Percentiles rank a stretch among this genome's conserved stretches.
These are phyloP conservation scores for Tothia fuscella DNA, from an alignment of 2,329 filamentous ascomycete genomes.

Conservation along the genomic window DNA sequence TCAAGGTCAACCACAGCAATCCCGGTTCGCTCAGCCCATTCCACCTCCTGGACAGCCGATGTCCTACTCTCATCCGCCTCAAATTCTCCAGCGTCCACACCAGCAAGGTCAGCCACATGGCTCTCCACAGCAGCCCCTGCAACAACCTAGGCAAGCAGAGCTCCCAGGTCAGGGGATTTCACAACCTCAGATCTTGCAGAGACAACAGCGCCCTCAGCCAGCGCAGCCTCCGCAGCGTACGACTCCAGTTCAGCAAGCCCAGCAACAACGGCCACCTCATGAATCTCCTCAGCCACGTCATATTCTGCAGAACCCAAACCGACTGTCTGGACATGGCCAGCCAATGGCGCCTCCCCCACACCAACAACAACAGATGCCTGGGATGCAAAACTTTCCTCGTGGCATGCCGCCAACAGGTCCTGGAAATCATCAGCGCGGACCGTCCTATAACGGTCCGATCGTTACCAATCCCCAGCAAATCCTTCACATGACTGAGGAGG, in stretches of 20 bases:
- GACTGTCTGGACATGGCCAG: slow-evolving; percentile 37
- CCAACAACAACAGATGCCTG: slow-evolving; percentile 4
- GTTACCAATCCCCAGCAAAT: slow-evolving; percentile 62
- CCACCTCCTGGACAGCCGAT: slow-evolving; percentile 25
- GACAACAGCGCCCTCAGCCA: slow-evolving; percentile 14
- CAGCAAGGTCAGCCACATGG: slow-evolving; percentile 26
- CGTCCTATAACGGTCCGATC: slow-evolving; percentile 39
- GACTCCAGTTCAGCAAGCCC: no score
- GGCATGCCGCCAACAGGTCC: not conserved
- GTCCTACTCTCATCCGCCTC: slow-evolving; percentile 31
- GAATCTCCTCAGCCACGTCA: slow-evolving; percentile 47
- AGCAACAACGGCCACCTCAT: slow-evolving; percentile 15
- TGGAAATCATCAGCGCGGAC: slow-evolving; percentile 28
- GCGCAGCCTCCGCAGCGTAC: slow-evolving; percentile 16
- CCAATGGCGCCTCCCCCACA: slow-evolving; percentile 17
- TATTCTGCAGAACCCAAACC: slow-evolving; percentile 68
- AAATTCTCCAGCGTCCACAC: slow-evolving; percentile 36
- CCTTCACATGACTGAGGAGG: slow-evolving; percentile 67
- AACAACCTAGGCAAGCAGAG: slow-evolving; percentile 18
- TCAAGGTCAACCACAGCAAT: slow-evolving; percentile 13
- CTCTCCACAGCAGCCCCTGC: slow-evolving; percentile 24
- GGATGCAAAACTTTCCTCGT: not conserved
- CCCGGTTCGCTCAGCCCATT: no score
- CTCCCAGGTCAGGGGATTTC: slow-evolving; percentile 13
- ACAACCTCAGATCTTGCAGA: slow-evolving; percentile 28